Percentiles rank a stretch among this genome's conserved stretches.
phyloP scores from a whole-genome alignment of 768 basidiomycete species.

The Termitomyces sp. region DNA sequence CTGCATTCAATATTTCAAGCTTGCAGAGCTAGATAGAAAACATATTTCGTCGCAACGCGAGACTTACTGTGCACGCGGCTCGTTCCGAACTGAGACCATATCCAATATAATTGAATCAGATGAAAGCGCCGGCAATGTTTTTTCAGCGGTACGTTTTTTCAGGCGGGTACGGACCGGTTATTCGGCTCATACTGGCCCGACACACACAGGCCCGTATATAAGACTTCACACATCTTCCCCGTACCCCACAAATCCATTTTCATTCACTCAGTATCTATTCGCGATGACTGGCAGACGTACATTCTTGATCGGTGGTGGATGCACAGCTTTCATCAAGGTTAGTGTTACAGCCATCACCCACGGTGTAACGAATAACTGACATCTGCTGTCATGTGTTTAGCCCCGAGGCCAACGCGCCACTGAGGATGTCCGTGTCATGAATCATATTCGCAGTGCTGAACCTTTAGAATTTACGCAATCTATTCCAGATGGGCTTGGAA shows the following conservation, averaged over 20 bases:
- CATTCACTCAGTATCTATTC: neutral
- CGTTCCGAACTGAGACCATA: neutral
- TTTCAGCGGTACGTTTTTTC: neutral
- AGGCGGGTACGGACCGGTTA: neutral
- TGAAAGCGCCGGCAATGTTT: constrained; percentile 1
- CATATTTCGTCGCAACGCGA: too few species aligned
- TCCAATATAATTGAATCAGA: neutral
- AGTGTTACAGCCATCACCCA: constrained; percentile 6
- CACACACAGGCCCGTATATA: neutral
- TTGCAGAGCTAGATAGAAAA: too few species aligned
- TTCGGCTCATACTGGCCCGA: neutral
- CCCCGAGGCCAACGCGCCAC: constrained; percentile 64
- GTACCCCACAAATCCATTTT: neutral
- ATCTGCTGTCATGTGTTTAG: constrained; percentile 30
- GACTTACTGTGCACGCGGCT: neutral
- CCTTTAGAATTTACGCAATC: neutral
- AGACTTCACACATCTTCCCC: neutral
- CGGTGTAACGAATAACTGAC: neutral
- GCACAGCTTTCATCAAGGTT: constrained; percentile 79
- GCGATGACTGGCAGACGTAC: constrained; percentile 42
- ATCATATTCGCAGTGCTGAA: neutral
- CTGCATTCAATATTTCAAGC: neutral
- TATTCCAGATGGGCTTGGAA: constrained; percentile 75
- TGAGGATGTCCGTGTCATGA: constrained; percentile 56
- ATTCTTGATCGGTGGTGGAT: constrained; percentile 72